Conservation (phyloP, 495 filamentous ascomycete genomes). For the Lophium mytilinum region DNA sequence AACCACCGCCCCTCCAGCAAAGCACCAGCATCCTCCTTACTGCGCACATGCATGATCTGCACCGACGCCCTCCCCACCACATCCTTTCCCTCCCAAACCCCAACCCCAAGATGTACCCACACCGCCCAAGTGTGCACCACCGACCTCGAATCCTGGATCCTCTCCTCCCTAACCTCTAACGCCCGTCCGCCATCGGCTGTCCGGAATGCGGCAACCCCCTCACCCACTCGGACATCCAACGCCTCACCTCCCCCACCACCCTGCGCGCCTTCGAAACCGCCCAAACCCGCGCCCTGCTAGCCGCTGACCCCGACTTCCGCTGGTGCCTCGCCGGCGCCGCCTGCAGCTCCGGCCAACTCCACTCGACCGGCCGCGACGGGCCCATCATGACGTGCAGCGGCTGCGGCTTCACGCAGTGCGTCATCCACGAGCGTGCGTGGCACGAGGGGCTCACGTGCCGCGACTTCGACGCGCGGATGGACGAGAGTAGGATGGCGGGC, state of each 20-base stretch:
- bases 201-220: conserved; percentile 4
- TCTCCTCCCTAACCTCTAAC: neutral
- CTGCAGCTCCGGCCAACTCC: conserved; percentile 8
- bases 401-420: conserved; percentile 32
- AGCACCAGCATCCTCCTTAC: neutral
- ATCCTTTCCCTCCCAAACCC: neutral
- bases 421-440: conserved; percentile 31
- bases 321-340: neutral
- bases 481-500: neutral
- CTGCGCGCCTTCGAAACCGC: conserved; percentile 2
- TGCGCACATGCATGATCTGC: neutral
- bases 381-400: conserved; percentile 24
- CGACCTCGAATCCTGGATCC: conserved; percentile 3
- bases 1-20: neutral
- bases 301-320: neutral
- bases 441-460: conserved; percentile 31
- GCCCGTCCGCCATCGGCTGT: neutral
- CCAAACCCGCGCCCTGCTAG: neutral
- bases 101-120: neutral
- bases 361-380: neutral
- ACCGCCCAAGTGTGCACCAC: neutral
- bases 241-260: neutral
- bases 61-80: neutral
- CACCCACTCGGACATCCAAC: neutral
- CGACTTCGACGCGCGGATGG: conserved; percentile 25